phyloP scores from a whole-genome alignment of 2,329 filamentous ascomycete genomes.

The Fusarium sublunatum region DNA sequence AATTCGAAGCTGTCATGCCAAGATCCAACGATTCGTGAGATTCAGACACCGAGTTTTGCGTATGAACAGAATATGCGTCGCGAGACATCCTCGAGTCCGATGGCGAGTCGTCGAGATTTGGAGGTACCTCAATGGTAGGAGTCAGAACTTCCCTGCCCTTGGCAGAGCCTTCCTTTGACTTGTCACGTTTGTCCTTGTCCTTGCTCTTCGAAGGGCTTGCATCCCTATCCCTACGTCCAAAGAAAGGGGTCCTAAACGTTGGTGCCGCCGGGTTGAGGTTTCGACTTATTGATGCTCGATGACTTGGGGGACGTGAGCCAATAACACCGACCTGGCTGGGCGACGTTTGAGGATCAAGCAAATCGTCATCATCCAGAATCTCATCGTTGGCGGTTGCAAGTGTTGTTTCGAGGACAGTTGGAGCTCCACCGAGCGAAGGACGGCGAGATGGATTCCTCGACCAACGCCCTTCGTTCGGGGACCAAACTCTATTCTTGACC shows the following conservation, averaged over 20 bases:
- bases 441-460: conserved; percentile 80
- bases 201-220: conserved; percentile 47
- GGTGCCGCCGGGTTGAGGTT: conserved; percentile 89
- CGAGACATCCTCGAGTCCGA: conserved; percentile 66
- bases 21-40: conserved; percentile 68
- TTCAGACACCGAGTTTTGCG: conserved; percentile 68
- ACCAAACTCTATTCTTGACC: conserved; percentile 74
- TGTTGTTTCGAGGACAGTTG: conserved; percentile 69
- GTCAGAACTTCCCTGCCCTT: conserved; percentile 54
- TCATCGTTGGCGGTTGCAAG: conserved; percentile 73
- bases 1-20: conserved; percentile 67
- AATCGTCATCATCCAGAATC: conserved; percentile 68
- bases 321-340: conserved; percentile 76
- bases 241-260: conserved; percentile 82
- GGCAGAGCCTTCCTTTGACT: conserved; percentile 52
- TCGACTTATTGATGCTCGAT: conserved; percentile 61
- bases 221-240: conserved; percentile 58
- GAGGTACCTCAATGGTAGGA: conserved; percentile 54
- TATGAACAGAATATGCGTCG: conserved; percentile 68
- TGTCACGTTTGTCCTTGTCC: conserved; percentile 49
- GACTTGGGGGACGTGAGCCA: conserved; percentile 75
- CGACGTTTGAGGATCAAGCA: conserved; percentile 63
- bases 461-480: conserved; percentile 65
- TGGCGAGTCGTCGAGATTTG: conserved; percentile 60
- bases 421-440: conserved; percentile 82